phyloP scores from a whole-genome alignment of 306 rosid species.

The Vachellia collinsii region DNA sequence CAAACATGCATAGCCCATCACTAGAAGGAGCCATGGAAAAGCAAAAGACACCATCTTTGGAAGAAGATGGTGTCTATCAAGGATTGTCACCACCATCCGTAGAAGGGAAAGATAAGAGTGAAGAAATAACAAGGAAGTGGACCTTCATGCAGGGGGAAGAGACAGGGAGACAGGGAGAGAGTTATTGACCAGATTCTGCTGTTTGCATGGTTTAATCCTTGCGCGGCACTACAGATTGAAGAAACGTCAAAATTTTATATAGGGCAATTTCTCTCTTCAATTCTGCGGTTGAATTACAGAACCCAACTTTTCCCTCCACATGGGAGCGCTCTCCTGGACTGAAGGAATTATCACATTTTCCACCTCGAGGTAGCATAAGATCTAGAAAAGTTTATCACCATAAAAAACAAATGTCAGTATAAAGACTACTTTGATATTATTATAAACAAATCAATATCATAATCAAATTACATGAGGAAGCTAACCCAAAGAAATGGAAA shows the following conservation, averaged over 20 bases:
- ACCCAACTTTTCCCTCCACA: constrained; percentile 48
- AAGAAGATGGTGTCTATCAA: too few species aligned
- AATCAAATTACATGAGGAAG: background rate
- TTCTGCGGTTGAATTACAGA: background rate
- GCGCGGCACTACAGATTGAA: background rate
- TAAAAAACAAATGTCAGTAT: background rate
- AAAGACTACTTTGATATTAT: background rate
- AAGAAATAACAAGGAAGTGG: background rate
- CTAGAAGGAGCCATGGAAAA: too few species aligned
- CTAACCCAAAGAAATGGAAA: background rate
- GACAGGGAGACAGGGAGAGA: background rate
- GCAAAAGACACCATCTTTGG: too few species aligned
- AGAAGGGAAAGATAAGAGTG: constrained; percentile 8
- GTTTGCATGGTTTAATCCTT: background rate
- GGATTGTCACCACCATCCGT: background rate
- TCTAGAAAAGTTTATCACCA: constrained; percentile 33
- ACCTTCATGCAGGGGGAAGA: background rate
- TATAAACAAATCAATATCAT: background rate
- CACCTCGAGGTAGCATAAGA: constrained; percentile 25
- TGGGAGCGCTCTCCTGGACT: background rate
- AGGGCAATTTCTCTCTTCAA: constrained; percentile 19
- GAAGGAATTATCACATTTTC: constrained; percentile 45
- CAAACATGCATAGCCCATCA: too few species aligned
- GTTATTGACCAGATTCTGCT: background rate
- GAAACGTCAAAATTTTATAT: constrained; percentile 47